Evolutionary conservation across 306 rosid genomes (phyloP).

Genomic region (Malus asiatica): DNA sequence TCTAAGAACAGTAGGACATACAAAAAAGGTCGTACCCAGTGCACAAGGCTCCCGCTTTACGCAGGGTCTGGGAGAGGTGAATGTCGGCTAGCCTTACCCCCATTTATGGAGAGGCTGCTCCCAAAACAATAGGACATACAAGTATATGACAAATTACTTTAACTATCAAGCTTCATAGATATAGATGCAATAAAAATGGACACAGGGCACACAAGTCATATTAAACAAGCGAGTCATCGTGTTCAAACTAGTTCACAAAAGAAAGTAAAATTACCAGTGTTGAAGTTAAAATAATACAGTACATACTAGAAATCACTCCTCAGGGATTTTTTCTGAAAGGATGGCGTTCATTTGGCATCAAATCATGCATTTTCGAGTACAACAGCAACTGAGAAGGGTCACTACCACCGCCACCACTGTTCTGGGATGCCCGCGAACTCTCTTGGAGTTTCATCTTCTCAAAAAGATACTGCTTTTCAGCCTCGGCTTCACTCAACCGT

Average conservation of each 20-base stretch:
- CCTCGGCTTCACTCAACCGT: slow-evolving; percentile 84
- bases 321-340: slow-evolving; percentile 62
- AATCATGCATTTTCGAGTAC: slow-evolving; percentile 80
- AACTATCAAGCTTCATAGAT: neutral
- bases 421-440: slow-evolving; percentile 67
- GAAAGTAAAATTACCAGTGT: slow-evolving; percentile 8
- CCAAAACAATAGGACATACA: neutral
- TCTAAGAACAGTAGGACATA: neutral
- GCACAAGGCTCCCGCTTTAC: too few relatives aligned
- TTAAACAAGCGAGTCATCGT: slow-evolving; percentile 14
- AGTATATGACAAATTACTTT: neutral
- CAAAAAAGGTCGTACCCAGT: too few relatives aligned
- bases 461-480: slow-evolving; percentile 89
- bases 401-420: slow-evolving; percentile 54
- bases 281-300: neutral
- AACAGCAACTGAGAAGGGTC: slow-evolving; percentile 74
- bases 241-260: slow-evolving; percentile 15
- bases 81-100: too few relatives aligned
- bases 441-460: slow-evolving; percentile 98
- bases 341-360: slow-evolving; percentile 56
- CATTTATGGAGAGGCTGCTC: too few relatives aligned
- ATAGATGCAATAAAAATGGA: neutral
- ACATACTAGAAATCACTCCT: slow-evolving; percentile 21
- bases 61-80: too few relatives aligned
- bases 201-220: neutral